These are phyloP conservation scores for Cladorrhinum sp. DNA, from an alignment of 2,329 filamentous ascomycete species.

Conservation along the genomic window DNA sequence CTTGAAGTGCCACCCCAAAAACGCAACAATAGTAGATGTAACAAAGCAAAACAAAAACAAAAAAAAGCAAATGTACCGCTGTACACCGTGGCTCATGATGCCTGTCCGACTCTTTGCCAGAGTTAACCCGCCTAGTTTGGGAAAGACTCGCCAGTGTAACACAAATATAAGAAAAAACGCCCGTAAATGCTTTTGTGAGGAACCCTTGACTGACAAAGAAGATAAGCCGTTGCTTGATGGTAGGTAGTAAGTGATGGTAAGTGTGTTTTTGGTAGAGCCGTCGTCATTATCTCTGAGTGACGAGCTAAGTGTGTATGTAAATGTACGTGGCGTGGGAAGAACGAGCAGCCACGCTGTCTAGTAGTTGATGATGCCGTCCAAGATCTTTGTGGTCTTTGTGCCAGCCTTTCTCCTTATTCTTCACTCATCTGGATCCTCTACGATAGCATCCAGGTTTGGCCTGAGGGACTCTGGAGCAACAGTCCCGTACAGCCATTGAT, in stretches of 20 bases:
- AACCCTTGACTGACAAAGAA: conserved; percentile 16
- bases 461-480: conserved; percentile 52
- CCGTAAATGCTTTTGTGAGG: conserved; percentile 28
- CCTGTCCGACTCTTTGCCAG: conserved; percentile 12
- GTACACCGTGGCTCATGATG: conserved; percentile 20
- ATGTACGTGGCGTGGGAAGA: background rate
- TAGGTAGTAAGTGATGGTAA: background rate
- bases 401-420: background rate
- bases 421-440: conserved; percentile 43
- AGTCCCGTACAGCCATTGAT: conserved; percentile 61
- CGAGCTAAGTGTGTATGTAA: background rate
- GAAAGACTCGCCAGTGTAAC: background rate
- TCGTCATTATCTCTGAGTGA: background rate
- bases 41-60: background rate
- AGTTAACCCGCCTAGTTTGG: conserved; percentile 11
- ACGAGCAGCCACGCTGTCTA: background rate
- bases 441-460: conserved; percentile 48
- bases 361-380: background rate
- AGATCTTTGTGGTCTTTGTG: background rate
- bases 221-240: conserved; percentile 4
- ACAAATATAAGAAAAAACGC: conserved; percentile 22
- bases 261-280: background rate
- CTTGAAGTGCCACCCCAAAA: background rate
- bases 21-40: background rate
- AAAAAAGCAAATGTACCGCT: background rate